Evolutionary conservation across 495 filamentous ascomycete genomes (phyloP), one percentile per base, ranked within the genome.

Genomic region (Sphaerosporella brunnea): DNA sequence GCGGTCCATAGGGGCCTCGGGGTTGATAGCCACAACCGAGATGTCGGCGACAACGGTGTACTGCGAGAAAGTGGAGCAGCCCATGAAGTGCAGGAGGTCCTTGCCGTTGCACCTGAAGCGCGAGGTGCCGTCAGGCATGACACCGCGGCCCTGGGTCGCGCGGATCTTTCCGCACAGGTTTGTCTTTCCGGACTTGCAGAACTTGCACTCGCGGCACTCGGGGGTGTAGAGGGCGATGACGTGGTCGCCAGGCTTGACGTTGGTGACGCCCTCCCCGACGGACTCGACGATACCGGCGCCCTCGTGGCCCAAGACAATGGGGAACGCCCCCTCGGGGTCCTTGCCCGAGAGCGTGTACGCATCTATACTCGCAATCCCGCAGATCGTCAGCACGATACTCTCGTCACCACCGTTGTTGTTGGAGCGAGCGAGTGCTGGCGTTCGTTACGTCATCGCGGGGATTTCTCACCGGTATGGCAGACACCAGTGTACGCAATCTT

Each of bases 151-250:
- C 68, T 97, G 90, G 10, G 90, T 97, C 23, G 85, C 83, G 54
- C 90, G 82, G 68, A 97, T 97, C 73, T 95, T 96, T 64, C 92
- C 90, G 69, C 90, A 97, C 43, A 97, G 83, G 68, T 97, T 97
- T 56, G 90, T 97, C 78, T 97, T 97, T 69, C 85, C 86, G 44
- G 88, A 95, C 64, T 79, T 82, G 79, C 90, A 97, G 77, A 97
- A 96, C 68, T 97, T 97, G 78, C 90, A 97, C 63, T 95, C 86
- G 42, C 70, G 66, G 71, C 90, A 97, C 70, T 97, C 90, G 49
- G 90, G 92, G 13, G 58, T 61, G 53, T 97, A 97, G 48, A 97
- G 84, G 56, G 90, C 92, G 47, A 97, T 73, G 51, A 97, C 90
- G 62, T 92, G 77, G 67, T 90, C 83, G 46, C 83, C 84, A n/a